Base-by-base conservation (phyloP, 2,329 filamentous ascomycete species). In the Diaporthe amygdali region DNA sequence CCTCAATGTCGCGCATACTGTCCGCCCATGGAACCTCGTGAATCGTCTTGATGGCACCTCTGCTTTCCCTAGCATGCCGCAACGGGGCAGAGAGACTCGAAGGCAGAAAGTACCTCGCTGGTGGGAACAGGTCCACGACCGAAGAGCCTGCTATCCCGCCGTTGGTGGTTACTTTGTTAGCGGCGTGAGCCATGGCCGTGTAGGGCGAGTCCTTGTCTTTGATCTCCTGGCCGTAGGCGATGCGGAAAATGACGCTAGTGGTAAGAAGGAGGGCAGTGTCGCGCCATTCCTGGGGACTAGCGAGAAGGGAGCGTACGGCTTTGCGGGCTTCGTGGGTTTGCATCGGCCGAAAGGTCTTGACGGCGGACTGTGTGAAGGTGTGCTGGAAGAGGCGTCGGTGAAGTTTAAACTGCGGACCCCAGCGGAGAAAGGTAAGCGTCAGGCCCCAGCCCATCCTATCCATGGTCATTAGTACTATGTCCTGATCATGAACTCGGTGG, bases 81-180 rank as follows among this genome's bases (percentile, higher is more conserved):
- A 78, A 67, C 17, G 76, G 70, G 2, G 70, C 61, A 2, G 75
- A 77, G 9, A 76, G 73, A 30, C 75, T 74, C 74, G 79, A 83
- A 34, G 79, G 74, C 0, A 85, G 84, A n/a, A 87, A 73, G 71
- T 81, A 80, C 51, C 79, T 80, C 34, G 83, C 75, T n/a, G 81
- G 77, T 0, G 86, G 86, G 66, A 88, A 86, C 72, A 85, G 81
- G 74, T 88, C 86, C 17, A 87, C 83, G 2, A 85, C 77, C 2
- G 82, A 84, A 4, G 78, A 78, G 22, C 78, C 79, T 17, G 79
- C 77, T 39, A 77, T 75, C 25, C 76, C 77, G 20, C 77, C 77
- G 30, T 78, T 82, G 74, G 69, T 78, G 34, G 76, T 78, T 22
- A 70, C 73, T 22, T 74, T 67, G 51, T 76, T 77, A 55, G 74